phyloP scores from a whole-genome alignment of 208 protist genomes.

The Crithidia mellificae region DNA sequence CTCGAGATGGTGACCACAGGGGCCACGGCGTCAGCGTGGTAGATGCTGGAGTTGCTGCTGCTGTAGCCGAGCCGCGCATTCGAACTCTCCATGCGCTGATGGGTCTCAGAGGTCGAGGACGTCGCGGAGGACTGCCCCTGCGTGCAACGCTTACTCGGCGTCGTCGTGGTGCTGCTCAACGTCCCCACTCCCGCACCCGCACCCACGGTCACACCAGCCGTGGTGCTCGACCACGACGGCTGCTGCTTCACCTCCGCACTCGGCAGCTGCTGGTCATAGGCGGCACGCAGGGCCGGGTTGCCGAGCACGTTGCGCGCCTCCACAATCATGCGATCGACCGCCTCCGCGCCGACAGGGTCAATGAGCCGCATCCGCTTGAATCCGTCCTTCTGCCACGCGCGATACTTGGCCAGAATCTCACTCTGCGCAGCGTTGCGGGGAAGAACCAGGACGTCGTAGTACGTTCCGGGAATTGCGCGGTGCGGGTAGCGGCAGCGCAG shows the following conservation, averaged over 20 bases:
- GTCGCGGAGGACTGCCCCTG: slow-evolving; percentile 41
- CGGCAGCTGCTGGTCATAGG: slow-evolving; percentile 67
- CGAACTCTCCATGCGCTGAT: slow-evolving; percentile 6
- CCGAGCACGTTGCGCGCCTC: slow-evolving; percentile 86
- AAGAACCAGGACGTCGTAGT: slow-evolving; percentile 82
- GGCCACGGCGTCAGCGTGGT: slow-evolving; percentile 18
- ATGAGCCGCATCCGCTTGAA: slow-evolving; percentile 57
- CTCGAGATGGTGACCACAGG: slow-evolving; percentile 29
- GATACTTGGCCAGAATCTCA: slow-evolving; percentile 64
- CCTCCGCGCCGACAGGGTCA: slow-evolving; percentile 61
- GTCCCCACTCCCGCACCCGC: neutral
- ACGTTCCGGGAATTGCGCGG: slow-evolving; percentile 62
- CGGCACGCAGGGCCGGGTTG: slow-evolving; percentile 49
- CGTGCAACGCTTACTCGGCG: slow-evolving; percentile 35
- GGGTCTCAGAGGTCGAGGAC: slow-evolving; percentile 26
- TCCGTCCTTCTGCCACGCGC: slow-evolving; percentile 63
- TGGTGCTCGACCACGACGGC: slow-evolving; percentile 10
- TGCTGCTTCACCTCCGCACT: slow-evolving; percentile 25
- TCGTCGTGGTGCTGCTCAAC: slow-evolving; percentile 28
- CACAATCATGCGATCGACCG: slow-evolving; percentile 67
- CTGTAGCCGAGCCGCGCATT: slow-evolving; percentile 11
- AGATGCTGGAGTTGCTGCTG: slow-evolving; percentile 27
- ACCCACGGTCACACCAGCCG: slow-evolving; percentile 3
- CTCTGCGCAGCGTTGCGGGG: slow-evolving; percentile 37
- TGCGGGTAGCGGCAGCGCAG: slow-evolving; percentile 84